Evolutionary conservation across 306 rosid genomes (phyloP), one percentile per base, ranked within the genome.

Genomic region (Acacia confusa): DNA sequence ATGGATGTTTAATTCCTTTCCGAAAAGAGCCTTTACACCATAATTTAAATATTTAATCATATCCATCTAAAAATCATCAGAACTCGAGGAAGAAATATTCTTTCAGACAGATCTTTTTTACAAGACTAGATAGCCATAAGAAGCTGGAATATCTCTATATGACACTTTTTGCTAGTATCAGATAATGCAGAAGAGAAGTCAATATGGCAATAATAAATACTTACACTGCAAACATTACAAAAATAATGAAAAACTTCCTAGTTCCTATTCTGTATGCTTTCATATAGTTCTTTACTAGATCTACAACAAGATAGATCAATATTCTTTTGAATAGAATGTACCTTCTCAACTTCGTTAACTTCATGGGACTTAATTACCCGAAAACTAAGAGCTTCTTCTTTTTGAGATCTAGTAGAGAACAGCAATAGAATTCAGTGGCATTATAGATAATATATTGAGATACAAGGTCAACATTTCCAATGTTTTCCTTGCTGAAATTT

Each of bases 341-440:
- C 98, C 98, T 92, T 92, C 89, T 92, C 98, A 60, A 87, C 77
- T 84, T 87, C 94, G 88, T 75, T 79, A 85, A 92, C 92, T 87
- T 92, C 98, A 43, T 81, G 82, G 73, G 92, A 69, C 88, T 92
- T 95, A 57, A 88, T 81, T 74, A 83, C 80, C 77, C 97, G 97
- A 81, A 89, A 95, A 74, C 79, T 71, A 74, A 95, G 92, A 79
- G 95, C 98, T 84, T 91, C 98, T 84, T 95, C 97, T 81, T 91
- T 92, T 82, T 95, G 97, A 86, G 45, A 75, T 87, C 97, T 95
- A 89, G 75, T 79, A 61, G 68, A 78, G 52, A 82, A 79, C 78
- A 82, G 70, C 27, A 19, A 71, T 25, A 84, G 41, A 36, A 74
- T 25, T 76, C 70, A 60, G 32, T 32, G 44, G 11, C 53, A 41